Conservation (phyloP, 2,329 filamentous ascomycete species). For the Hirsutella minnesotensis region DNA sequence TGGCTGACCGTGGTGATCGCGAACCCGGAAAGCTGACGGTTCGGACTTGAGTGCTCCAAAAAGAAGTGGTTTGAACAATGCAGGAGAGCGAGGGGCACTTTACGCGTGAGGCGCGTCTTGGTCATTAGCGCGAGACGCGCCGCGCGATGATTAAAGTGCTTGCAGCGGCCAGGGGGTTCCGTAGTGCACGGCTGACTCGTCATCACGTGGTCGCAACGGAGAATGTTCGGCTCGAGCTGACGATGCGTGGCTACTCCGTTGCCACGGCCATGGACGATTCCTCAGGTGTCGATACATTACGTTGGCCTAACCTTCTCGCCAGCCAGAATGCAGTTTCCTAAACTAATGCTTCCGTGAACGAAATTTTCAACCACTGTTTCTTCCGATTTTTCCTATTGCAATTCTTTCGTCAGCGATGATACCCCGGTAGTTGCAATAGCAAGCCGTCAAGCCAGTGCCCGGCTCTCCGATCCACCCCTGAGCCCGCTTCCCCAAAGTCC, state of each 20-base stretch:
- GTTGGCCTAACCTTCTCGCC: neutral
- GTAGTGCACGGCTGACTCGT: no score
- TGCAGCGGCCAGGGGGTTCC: slow-evolving; percentile 5
- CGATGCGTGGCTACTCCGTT: slow-evolving; percentile 8
- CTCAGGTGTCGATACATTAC: neutral
- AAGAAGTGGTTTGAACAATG: neutral
- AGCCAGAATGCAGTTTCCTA: neutral
- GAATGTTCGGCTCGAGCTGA: slow-evolving; percentile 9
- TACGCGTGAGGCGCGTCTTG: slow-evolving; percentile 10
- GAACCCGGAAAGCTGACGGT: neutral
- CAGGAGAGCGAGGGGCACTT: slow-evolving; percentile 6
- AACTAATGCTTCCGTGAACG: neutral
- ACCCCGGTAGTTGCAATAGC: slow-evolving; percentile 28
- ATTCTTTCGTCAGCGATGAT: slow-evolving; percentile 29
- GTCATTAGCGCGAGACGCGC: slow-evolving; percentile 10
- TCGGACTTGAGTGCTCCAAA: neutral
- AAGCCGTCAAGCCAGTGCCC: slow-evolving; percentile 22
- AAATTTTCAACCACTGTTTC: neutral
- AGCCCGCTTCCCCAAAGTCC: slow-evolving; percentile 1
- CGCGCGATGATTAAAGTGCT: slow-evolving; percentile 14
- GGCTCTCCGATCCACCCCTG: slow-evolving; percentile 13
- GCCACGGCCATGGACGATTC: neutral
- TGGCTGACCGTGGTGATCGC: slow-evolving; percentile 5
- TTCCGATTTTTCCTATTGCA: neutral
- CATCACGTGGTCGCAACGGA: slow-evolving; percentile 12